phyloP scores from a whole-genome alignment of 1,284 basidiomycete species.

The Rugiboletus extremiorientalis region DNA sequence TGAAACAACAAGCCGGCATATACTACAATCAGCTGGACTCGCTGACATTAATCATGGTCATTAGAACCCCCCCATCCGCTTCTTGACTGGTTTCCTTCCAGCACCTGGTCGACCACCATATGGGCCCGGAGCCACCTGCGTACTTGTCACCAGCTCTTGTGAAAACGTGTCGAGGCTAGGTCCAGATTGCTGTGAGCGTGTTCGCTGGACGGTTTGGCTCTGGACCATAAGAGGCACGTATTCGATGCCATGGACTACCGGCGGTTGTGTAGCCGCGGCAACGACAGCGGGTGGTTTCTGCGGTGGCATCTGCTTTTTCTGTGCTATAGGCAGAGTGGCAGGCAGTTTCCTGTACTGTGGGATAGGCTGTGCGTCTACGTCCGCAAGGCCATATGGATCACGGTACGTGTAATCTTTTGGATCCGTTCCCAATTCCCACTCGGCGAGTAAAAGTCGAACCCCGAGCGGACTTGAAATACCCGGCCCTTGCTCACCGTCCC shows the following conservation, averaged over 20 bases:
- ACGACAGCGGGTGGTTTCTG: slow-evolving; percentile 40
- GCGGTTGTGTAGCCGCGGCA: slow-evolving; percentile 23
- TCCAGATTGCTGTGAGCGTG: slow-evolving; percentile 16
- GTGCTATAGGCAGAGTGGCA: slow-evolving; percentile 4
- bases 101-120: slow-evolving; percentile 58
- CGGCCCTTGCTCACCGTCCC: slow-evolving; percentile 18
- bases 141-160: slow-evolving; percentile 54
- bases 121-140: slow-evolving; percentile 70
- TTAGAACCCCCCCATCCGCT: slow-evolving; percentile 75
- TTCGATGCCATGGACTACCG: slow-evolving; percentile 14
- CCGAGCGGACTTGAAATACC: slow-evolving; percentile 43
- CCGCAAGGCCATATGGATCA: slow-evolving; percentile 52
- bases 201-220: slow-evolving; percentile 6
- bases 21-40: no score
- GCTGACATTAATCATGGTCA: background rate
- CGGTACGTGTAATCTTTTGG: slow-evolving; percentile 50
- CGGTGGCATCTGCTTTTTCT: slow-evolving; percentile 19
- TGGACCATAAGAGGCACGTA: background rate
- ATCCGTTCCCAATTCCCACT: slow-evolving; percentile 61
- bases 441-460: slow-evolving; percentile 59
- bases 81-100: slow-evolving; percentile 59
- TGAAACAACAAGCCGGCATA: no score
- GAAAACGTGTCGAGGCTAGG: slow-evolving; percentile 30
- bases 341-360: slow-evolving; percentile 17
- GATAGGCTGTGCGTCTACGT: slow-evolving; percentile 20